phyloP scores from a whole-genome alignment of 257 asterid genomes.

The Oldenlandia corymbosa region DNA sequence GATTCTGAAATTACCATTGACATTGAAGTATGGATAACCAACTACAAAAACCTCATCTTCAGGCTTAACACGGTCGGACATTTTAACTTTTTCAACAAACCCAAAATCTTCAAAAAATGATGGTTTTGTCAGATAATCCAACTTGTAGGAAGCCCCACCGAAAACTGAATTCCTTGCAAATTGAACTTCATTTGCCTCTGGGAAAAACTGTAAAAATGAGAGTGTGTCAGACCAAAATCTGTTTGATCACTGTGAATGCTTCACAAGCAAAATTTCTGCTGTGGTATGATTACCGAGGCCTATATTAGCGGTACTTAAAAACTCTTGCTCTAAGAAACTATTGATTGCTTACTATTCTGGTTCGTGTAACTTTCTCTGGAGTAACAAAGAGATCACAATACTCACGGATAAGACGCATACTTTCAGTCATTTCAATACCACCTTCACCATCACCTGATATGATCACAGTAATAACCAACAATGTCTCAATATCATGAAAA shows the following conservation, averaged over 20 bases:
- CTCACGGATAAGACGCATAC: constrained; percentile 75
- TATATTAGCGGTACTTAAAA: not conserved
- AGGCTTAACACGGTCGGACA: constrained; percentile 76
- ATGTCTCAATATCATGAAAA: not conserved
- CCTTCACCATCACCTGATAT: constrained; percentile 90
- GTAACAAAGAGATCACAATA: constrained; percentile 59
- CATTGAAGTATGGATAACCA: constrained; percentile 91
- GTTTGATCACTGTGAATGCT: constrained; percentile 5
- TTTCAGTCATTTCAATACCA: constrained; percentile 87
- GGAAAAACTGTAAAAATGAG: constrained; percentile 60
- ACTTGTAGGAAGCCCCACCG: constrained; percentile 64
- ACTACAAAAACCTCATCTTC: constrained; percentile 79
- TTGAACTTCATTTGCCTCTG: constrained; percentile 86
- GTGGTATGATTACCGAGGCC: not conserved
- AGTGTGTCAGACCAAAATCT: constrained; percentile 5
- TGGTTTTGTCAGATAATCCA: constrained; percentile 89
- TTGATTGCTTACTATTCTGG: constrained; percentile 65
- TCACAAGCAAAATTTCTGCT: not conserved
- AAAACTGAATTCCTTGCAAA: constrained; percentile 72
- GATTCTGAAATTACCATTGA: constrained; percentile 47
- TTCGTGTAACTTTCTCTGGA: constrained; percentile 62
- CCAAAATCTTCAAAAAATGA: constrained; percentile 89
- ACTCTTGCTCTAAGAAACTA: not conserved
- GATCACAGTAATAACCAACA: not conserved
- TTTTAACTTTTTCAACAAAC: constrained; percentile 59